Evolutionary conservation across 208 protist species (phyloP).

Genomic region (Angomonas ambiguus): DNA sequence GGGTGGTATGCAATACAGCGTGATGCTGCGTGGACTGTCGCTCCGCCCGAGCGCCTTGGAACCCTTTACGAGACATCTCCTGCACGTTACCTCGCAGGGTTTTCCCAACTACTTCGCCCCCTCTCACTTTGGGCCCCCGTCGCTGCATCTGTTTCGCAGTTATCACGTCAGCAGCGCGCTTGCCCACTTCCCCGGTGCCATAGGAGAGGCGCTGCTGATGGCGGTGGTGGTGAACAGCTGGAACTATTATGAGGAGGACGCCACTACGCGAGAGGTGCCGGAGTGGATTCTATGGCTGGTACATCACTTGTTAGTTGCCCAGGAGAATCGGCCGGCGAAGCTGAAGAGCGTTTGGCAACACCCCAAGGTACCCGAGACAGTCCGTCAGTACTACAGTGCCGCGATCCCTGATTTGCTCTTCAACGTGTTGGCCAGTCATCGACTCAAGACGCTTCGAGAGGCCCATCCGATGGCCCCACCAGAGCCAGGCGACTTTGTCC

Average conservation of each 20-base stretch:
- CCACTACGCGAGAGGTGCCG: neutral
- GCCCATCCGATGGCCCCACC: conserved; percentile 18
- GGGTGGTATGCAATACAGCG: conserved; percentile 74
- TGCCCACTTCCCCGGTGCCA: conserved; percentile 24
- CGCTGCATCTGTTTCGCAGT: conserved; percentile 44
- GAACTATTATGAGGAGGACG: neutral
- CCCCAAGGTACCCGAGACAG: conserved; percentile 25
- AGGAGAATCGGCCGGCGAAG: conserved; percentile 51
- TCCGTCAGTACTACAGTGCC: conserved; percentile 22
- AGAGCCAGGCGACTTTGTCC: conserved; percentile 60
- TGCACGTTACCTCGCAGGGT: conserved; percentile 9
- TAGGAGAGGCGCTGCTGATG: conserved; percentile 63
- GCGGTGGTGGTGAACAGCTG: neutral
- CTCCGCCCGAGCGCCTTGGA: conserved; percentile 33
- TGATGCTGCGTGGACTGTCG: conserved; percentile 60
- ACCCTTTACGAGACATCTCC: conserved; percentile 13
- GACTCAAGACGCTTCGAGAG: conserved; percentile 30
- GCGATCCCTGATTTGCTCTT: conserved; percentile 49
- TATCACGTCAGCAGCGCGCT: conserved; percentile 65
- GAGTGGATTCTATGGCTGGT: conserved; percentile 28
- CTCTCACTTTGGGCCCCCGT: conserved; percentile 46
- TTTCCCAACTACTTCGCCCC: conserved; percentile 78
- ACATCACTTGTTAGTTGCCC: conserved; percentile 22
- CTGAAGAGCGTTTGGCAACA: conserved; percentile 41
- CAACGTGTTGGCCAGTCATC: conserved; percentile 73